Evolutionary conservation across 176 grass and related monocot species (phyloP), one percentile per base, ranked within the genome.

Genomic region (Lolium perenne): DNA sequence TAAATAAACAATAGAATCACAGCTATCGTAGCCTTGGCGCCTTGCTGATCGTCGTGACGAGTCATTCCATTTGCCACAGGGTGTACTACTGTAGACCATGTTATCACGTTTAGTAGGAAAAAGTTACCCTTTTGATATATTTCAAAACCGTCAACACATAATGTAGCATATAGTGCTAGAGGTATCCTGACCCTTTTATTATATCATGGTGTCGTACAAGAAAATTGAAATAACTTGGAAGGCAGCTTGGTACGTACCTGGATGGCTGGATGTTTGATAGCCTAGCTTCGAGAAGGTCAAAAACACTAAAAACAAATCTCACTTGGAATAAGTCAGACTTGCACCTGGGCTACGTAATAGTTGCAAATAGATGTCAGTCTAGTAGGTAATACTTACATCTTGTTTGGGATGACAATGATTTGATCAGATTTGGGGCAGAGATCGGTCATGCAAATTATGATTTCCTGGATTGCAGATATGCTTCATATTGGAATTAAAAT

Each of bases 241-340:
- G 25, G 4, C 29, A 35, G 71, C 84, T 89, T 85, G 71, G 51
- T 76, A 69, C 10, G 60, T 76, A 69, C 16, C 26, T 29, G 26
- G 2, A 82, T 82, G 45, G 11, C 26, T 29, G 26, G 2, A 82
- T 82, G 45, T 82, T 61, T 35, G 38, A 63, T 75, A 61, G 25
- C 80, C 5, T 90, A 13, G 17, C 40, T 41, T 65, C 14, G 0
- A 72, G 4, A 71, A 38, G 20, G 54, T 89, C 43, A 63, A 73
- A 45, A 35, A 40, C 8, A 54, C 11, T 38, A 4, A 29, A 17
- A 16, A 5, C 2, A 68, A 72, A 74, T 17, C 38, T 15, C 51
- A 69, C 25, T 26, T 59, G 6, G 76, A 80, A n/a, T 40, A 57
- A 80, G 69, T 49, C 18, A 72, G 18, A 29, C 10, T 45, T 76